Evolutionary conservation across 208 protist genomes (phyloP).

Genomic region (Trichomonas vaginalis): DNA sequence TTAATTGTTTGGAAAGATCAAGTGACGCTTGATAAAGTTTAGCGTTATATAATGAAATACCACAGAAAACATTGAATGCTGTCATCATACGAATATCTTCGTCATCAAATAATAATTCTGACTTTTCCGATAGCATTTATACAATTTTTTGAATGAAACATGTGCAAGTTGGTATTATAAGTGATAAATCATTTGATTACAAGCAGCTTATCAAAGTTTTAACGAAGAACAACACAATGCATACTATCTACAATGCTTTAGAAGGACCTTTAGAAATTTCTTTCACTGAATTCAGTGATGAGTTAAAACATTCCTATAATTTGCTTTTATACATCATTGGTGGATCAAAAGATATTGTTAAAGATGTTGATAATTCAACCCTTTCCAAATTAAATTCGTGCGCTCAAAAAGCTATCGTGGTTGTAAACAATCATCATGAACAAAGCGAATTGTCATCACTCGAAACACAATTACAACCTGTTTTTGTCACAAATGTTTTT

Average conservation of each 20-base stretch:
- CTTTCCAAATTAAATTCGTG: neutral
- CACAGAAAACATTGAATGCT: slow-evolving; percentile 10
- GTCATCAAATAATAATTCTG: neutral
- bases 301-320: neutral
- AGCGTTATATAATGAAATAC: neutral
- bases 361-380: neutral
- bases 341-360: neutral
- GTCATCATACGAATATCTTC: slow-evolving; percentile 19
- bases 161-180: slow-evolving; percentile 11
- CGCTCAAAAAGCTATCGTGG: neutral
- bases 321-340: neutral
- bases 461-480: neutral
- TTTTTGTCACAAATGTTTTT: neutral
- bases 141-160: no score
- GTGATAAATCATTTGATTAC: neutral
- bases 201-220: neutral
- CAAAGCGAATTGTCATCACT: neutral
- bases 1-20: neutral
- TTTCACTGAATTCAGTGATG: neutral
- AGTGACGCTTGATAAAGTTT: neutral
- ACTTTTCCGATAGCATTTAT: slow-evolving; percentile 38
- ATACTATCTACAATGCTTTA: neutral
- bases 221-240: neutral
- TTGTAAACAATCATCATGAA: neutral
- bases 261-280: neutral